Base-by-base conservation (phyloP, 2,329 filamentous ascomycete species). In the Fusarium clavum region DNA sequence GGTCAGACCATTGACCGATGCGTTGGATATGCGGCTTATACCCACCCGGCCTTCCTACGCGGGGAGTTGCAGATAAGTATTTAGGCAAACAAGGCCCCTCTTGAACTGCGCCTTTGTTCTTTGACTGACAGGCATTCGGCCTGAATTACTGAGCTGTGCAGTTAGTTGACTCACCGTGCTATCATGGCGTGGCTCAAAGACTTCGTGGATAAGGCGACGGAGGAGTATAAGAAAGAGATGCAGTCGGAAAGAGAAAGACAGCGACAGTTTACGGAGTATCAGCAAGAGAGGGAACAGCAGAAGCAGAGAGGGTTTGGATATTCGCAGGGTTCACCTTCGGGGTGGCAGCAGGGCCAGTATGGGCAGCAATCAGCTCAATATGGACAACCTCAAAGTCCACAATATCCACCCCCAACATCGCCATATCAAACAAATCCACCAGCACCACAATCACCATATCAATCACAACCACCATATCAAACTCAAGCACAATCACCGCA, bases 141-240 rank as follows among this genome's bases (percentile, higher is more conserved):
- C 20, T 20, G 20, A 20, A 20, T 20, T 20, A 20, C 20, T 20
- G 20, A 20, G 20, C 20, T 20, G 20, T 20, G 20, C 20, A 20
- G 20, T 20, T 20, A 20, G 20, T 20, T 20, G 20, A 20, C 20
- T 20, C 20, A 20, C 20, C 20, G 20, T 40, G 24, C 9, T 30
- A 11, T 18, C 27, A 76, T 76, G 74, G 72, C 69, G 18, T 72
- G 73, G 57, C 47, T 75, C 5, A 69, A 69, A 6, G 71, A 65
- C 4, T 57, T 72, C 20, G 46, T 76, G 10, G 71, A 64, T 9
- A 76, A 75, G 57, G 73, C 69, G 6, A 73, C 71, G 9, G 72
- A 75, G 25, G 63, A 72, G 53, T 73, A 71, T 32, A 64, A 60
- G 32, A 63, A 72, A 25, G 73, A 74, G 16, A 20, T 45, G 30